Evolutionary conservation across 2,329 filamentous ascomycete genomes (phyloP).

Genomic region (Colletotrichum destructivum): DNA sequence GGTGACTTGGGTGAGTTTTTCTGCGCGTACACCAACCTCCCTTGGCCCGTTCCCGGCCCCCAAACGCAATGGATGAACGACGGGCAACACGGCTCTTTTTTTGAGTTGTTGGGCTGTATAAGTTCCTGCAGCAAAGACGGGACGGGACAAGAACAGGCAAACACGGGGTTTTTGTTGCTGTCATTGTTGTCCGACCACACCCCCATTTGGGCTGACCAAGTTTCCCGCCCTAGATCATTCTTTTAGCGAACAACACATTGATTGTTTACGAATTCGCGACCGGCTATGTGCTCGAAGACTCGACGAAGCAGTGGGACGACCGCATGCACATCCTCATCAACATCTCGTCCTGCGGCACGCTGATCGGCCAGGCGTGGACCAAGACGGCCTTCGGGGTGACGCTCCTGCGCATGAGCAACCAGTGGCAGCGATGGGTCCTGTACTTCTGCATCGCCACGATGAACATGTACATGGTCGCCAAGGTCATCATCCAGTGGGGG

Average conservation of each 20-base stretch:
- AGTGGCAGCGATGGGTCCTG: conserved; percentile 58
- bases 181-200: neutral
- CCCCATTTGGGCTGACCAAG: no score
- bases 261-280: conserved; percentile 64
- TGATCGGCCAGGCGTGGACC: conserved; percentile 54
- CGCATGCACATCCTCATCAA: conserved; percentile 69
- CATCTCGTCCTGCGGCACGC: conserved; percentile 54
- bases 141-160: no score
- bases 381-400: conserved; percentile 58
- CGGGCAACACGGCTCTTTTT: neutral
- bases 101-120: no score
- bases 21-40: no score
- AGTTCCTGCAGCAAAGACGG: no score
- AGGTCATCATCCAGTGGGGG: conserved; percentile 65
- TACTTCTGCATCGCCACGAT: conserved; percentile 66
- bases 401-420: conserved; percentile 59
- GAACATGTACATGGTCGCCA: conserved; percentile 63
- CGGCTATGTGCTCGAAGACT: conserved; percentile 59
- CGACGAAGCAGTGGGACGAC: conserved; percentile 62
- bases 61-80: no score
- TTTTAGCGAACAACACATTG: conserved; percentile 61
- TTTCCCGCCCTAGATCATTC: conserved; percentile 48
- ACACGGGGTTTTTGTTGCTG: neutral
- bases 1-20: conserved; percentile 52
- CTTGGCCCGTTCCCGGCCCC: no score